phyloP scores from a whole-genome alignment of 2,329 filamentous ascomycete species.

The Myriosclerotinia duriaeana region DNA sequence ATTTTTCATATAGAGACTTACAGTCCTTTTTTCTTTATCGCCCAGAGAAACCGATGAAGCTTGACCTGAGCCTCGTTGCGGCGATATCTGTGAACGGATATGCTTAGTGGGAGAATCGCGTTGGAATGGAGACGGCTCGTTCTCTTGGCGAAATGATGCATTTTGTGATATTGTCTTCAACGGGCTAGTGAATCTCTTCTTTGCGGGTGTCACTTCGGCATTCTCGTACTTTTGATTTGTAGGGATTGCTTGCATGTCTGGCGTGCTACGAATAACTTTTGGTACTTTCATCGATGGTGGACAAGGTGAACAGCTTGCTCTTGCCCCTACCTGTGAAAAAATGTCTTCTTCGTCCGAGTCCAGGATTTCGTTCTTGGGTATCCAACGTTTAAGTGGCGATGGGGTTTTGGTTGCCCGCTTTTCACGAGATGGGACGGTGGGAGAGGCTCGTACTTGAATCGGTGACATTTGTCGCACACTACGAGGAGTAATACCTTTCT shows the following conservation, averaged over 20 bases:
- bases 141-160: constrained; percentile 30
- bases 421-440: constrained; percentile 24
- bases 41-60: constrained; percentile 29
- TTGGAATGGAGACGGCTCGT: constrained; percentile 33
- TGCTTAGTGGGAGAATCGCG: constrained; percentile 22
- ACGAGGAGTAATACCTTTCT: constrained; percentile 7
- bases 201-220: constrained; percentile 23
- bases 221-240: not conserved
- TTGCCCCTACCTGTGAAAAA: constrained; percentile 29
- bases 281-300: constrained; percentile 29
- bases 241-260: not conserved
- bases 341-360: constrained; percentile 41
- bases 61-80: constrained; percentile 30
- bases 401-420: constrained; percentile 18
- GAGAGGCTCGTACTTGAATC: constrained; percentile 36
- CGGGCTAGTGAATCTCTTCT: constrained; percentile 33
- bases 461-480: not conserved
- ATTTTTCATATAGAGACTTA: constrained; percentile 32
- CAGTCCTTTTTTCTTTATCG: constrained; percentile 36
- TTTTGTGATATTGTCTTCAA: constrained; percentile 36
- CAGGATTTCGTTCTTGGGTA: constrained; percentile 29
- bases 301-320: constrained; percentile 27
- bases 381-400: constrained; percentile 28
- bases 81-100: constrained; percentile 4
- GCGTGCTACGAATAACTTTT: constrained; percentile 17